phyloP scores from a whole-genome alignment of 1,284 basidiomycete species.

The Phlebopus sp. region DNA sequence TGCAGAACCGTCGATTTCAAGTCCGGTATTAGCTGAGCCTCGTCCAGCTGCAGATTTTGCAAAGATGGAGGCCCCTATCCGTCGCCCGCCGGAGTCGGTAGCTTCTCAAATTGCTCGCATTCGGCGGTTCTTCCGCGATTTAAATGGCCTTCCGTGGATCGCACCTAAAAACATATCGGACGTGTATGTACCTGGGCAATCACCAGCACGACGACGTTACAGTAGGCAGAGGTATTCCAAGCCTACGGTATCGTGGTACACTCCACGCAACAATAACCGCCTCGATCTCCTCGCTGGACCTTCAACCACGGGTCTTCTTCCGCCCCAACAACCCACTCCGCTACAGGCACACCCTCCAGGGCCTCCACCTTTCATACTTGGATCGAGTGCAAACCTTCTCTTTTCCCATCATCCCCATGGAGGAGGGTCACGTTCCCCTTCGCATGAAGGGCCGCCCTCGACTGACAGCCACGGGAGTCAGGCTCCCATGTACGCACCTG shows the following conservation, averaged over 20 bases:
- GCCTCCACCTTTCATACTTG: slow-evolving; percentile 30
- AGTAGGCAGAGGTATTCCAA: slow-evolving; percentile 27
- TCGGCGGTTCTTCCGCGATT: slow-evolving; percentile 25
- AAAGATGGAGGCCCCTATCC: slow-evolving; percentile 35
- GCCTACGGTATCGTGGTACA: slow-evolving; percentile 25
- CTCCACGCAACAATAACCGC: slow-evolving; percentile 22
- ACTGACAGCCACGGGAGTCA: slow-evolving; percentile 33
- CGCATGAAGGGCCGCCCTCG: slow-evolving; percentile 27
- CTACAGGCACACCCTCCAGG: slow-evolving; percentile 11
- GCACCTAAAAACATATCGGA: slow-evolving; percentile 31
- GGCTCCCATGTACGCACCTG: slow-evolving; percentile 26
- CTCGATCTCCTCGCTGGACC: slow-evolving; percentile 32
- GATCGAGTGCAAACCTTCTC: slow-evolving; percentile 30
- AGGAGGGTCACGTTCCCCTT: slow-evolving; percentile 27
- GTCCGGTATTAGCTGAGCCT: slow-evolving; percentile 30
- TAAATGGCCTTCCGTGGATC: slow-evolving; percentile 33
- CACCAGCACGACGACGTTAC: slow-evolving; percentile 26
- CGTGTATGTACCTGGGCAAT: slow-evolving; percentile 32
- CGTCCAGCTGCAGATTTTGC: slow-evolving; percentile 32
- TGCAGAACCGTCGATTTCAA: slow-evolving; percentile 23
- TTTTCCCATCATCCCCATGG: slow-evolving; percentile 23
- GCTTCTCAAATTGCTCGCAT: slow-evolving; percentile 28
- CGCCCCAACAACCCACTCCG: slow-evolving; percentile 11
- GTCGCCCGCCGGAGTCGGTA: slow-evolving; percentile 32
- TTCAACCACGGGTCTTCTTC: slow-evolving; percentile 32